Conservation (phyloP, 1,284 basidiomycete species). For the Trametes sp. region DNA sequence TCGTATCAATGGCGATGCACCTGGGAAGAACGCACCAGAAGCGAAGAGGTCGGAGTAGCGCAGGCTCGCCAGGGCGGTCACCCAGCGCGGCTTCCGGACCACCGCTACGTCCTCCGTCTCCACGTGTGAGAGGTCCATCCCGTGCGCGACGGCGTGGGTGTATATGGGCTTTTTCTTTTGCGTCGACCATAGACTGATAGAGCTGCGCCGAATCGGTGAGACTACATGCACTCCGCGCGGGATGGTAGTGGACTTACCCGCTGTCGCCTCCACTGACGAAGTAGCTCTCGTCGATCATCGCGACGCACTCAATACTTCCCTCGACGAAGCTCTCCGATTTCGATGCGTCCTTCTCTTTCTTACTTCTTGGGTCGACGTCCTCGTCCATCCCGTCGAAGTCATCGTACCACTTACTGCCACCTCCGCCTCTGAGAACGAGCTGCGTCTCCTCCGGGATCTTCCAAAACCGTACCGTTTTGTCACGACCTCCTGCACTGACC, state of each 20-base stretch:
- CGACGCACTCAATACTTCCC: conserved; percentile 91
- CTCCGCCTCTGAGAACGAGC: conserved; percentile 94
- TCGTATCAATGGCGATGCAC: not conserved
- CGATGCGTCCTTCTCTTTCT: conserved; percentile 46
- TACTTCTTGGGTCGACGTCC: conserved; percentile 42
- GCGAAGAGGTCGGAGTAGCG: conserved; percentile 93
- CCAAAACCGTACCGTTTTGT: conserved; percentile 95
- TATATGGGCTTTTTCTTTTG: conserved; percentile 97
- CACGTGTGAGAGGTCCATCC: conserved; percentile 74
- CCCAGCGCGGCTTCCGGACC: conserved; percentile 86
- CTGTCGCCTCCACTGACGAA: conserved; percentile 96
- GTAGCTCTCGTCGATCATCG: conserved; percentile 93
- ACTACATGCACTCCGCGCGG: conserved; percentile 12
- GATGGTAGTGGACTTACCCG: conserved; percentile 64
- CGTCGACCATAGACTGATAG: conserved; percentile 92
- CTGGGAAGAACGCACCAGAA: conserved; percentile 65
- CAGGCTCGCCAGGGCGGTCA: conserved; percentile 84
- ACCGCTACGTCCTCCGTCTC: conserved; percentile 70
- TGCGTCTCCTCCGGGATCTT: conserved; percentile 97
- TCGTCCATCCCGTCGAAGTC: conserved; percentile 82
- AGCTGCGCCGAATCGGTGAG: conserved; percentile 58
- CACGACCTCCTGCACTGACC: conserved; percentile 88
- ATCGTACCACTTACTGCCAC: conserved; percentile 79
- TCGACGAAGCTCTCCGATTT: conserved; percentile 75
- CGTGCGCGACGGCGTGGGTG: conserved; percentile 87